A percentile compares a stretch with the other conserved stretches of the same genome.
Conservation (phyloP, 2,329 filamentous ascomycete species). For the Penicillium sp. region DNA sequence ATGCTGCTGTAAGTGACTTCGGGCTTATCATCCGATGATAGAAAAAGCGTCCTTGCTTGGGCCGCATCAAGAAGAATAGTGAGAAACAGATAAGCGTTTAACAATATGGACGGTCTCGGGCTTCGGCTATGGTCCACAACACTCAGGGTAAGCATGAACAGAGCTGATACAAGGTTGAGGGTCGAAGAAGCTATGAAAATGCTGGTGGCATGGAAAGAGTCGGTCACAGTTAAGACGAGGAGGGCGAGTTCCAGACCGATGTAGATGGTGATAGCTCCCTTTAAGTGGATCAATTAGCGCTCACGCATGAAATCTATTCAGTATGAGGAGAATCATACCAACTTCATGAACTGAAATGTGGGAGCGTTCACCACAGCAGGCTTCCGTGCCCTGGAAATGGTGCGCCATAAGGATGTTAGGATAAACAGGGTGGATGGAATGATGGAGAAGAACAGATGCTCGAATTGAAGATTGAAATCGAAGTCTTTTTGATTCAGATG, state of each 20-base stretch:
- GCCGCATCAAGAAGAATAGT: slow-evolving; percentile 43
- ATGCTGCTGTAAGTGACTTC: slow-evolving; percentile 7
- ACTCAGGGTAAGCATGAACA: slow-evolving; percentile 8
- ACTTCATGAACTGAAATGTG: slow-evolving; percentile 28
- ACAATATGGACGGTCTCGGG: slow-evolving; percentile 42
- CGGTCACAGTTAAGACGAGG: slow-evolving; percentile 21
- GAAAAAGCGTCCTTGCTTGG: slow-evolving; percentile 37
- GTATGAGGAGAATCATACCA: slow-evolving; percentile 15
- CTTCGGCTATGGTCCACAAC: slow-evolving; percentile 40
- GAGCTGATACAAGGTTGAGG: slow-evolving; percentile 28
- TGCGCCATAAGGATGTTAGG: slow-evolving; percentile 28
- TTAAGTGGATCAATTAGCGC: background rate
- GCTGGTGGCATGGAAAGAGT: slow-evolving; percentile 11
- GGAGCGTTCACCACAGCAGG: slow-evolving; percentile 33
- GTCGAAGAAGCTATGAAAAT: slow-evolving; percentile 32
- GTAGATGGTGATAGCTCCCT: background rate
- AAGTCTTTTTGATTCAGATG: slow-evolving; percentile 9
- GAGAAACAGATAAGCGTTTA: slow-evolving; percentile 43
- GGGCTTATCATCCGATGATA: slow-evolving; percentile 1
- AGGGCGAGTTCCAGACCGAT: slow-evolving; percentile 24
- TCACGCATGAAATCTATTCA: background rate
- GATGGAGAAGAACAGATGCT: slow-evolving; percentile 17
- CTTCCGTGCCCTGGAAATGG: slow-evolving; percentile 27
- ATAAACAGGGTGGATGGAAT: slow-evolving; percentile 12
- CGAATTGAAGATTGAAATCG: slow-evolving; percentile 16